Evolutionary conservation across 2,329 filamentous ascomycete genomes (phyloP), one percentile per base, ranked within the genome.

Genomic region (Epichloe aotearoae): DNA sequence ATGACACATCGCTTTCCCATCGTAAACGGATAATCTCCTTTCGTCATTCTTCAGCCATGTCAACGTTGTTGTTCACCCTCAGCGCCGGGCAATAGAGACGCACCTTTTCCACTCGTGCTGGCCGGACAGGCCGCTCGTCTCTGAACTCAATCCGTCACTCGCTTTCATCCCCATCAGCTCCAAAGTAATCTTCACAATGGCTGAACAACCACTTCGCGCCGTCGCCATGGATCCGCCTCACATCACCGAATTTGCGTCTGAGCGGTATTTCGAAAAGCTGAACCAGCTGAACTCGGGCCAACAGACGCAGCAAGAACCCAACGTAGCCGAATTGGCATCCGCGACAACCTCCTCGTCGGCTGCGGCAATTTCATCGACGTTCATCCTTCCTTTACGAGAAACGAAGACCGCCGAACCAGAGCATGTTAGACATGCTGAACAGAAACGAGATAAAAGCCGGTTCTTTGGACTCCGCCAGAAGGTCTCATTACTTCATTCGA

Each of bases 211-310:
- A 49, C 56, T 58, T 47, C 59, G 58, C 44, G 58, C 60, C 55
- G 49, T 43, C 49, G 64, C 65, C 60, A 81, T 82, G 78, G 80
- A 83, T 56, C 77, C 76, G 59, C 72, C 75, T 58, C 79, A 82
- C 56, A 72, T 80, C 54, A 82, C 80, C 53, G 80, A 84, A 64
- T 84, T 84, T 66, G 80, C 79, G 54, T 84, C 80, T 43, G 72
- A 77, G 64, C 76, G 76, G 56, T 84, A 81, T 61, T 79, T 82
- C 56, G 73, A 75, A 50, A 84, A 84, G 66, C 64, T 83, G 54
- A 73, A 69, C 52, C 75, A 80, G 65, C 73, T 69, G 58, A 76
- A 66, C 62, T 73, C 70, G 61, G 54, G 34, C 36, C 67, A 74
- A 33, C 70, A 66, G 56, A 68, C 67, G 56, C 62, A 72, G 56